A percentile compares a stretch with the other conserved stretches of the same genome.
phyloP scores from a whole-genome alignment of 1,284 basidiomycete species.

The Coniferiporia sulphurascens region DNA sequence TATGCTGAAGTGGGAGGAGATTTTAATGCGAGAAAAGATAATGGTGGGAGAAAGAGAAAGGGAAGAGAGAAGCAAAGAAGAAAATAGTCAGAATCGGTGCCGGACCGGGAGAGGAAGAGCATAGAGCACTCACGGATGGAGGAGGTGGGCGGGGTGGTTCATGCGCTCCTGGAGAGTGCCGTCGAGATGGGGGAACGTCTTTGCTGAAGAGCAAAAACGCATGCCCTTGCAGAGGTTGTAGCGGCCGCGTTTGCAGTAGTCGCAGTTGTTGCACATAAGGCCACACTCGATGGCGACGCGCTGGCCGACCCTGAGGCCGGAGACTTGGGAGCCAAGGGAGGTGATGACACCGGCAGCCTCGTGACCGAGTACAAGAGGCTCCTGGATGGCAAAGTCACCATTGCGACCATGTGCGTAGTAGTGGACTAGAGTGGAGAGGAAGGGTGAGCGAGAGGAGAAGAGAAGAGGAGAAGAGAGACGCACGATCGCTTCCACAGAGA shows the following conservation, averaged over 20 bases:
- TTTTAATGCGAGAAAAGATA: too few relatives aligned
- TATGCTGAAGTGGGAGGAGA: constrained; percentile 44
- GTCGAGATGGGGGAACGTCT: constrained; percentile 90
- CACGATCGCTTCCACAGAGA: constrained; percentile 87
- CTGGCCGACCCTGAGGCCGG: constrained; percentile 71
- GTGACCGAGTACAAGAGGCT: constrained; percentile 86
- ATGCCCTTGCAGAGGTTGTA: constrained; percentile 92
- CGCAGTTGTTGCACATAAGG: constrained; percentile 75
- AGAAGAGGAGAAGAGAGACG: constrained; percentile 27
- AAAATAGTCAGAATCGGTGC: not conserved
- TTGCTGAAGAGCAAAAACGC: constrained; percentile 86
- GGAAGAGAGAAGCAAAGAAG: too few relatives aligned
- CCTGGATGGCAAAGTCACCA: constrained; percentile 83
- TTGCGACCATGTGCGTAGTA: constrained; percentile 88
- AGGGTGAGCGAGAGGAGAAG: constrained; percentile 9
- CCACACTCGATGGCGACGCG: constrained; percentile 94
- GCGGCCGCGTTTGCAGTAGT: constrained; percentile 65
- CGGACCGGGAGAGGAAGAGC: constrained; percentile 6
- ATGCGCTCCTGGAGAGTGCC: constrained; percentile 86
- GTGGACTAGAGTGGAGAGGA: constrained; percentile 53
- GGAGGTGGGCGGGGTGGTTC: constrained; percentile 81
- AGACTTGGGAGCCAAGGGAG: constrained; percentile 64
- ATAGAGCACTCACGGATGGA: constrained; percentile 70
- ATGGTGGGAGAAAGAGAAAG: too few relatives aligned
- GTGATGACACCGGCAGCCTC: constrained; percentile 84